Evolutionary conservation across 148 eudicot species (phyloP), one percentile per base, ranked within the genome.

Genomic region (Dianthus caryophyllus): DNA sequence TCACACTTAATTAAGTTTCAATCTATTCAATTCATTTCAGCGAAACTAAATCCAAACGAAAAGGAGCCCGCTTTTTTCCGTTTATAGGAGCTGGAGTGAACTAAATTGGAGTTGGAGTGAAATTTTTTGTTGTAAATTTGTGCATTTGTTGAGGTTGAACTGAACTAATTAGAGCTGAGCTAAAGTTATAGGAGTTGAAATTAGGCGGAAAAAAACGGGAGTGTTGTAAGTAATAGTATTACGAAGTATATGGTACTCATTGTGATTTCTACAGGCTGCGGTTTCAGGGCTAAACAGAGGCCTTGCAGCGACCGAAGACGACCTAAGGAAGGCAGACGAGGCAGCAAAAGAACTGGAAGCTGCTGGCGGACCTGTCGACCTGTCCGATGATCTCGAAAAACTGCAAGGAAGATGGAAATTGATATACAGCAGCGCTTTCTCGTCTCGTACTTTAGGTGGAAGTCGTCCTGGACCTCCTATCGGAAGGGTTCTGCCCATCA

Each of bases 211-310:
- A 47, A 14, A 47, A 17, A 0, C 18, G 21, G 24, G 17, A 2
- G 8, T 4, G 21, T 49, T 24, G 36, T 46, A 2, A 16, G 6
- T 6, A 22, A 29, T 49, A 6, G 17, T 20, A 9, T 56, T 15
- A 6, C 21, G 50, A 12, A 55, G 10, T 68, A 73, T 64, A 33
- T 33, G 38, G 38, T 33, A n/a, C n/a, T n/a, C n/a, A n/a, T 33
- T 33, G 38, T 33, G 3, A 33, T 7, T 33, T 7, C 4, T 76
- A 70, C 87, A 89, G 98, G 77, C 84, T 81, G 82, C 77, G 38
- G 89, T 89, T 52, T 89, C 96, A 20, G 98, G 98, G 77, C 80
- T 93, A 69, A 93, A 93, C 64, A 87, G 96, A 85, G 98, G 98
- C 51, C 96, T 93, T 65, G 98, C 88, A 56, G 96, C 96, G 39